phyloP scores from a whole-genome alignment of 768 basidiomycete species.

The Lepiota venenata region DNA sequence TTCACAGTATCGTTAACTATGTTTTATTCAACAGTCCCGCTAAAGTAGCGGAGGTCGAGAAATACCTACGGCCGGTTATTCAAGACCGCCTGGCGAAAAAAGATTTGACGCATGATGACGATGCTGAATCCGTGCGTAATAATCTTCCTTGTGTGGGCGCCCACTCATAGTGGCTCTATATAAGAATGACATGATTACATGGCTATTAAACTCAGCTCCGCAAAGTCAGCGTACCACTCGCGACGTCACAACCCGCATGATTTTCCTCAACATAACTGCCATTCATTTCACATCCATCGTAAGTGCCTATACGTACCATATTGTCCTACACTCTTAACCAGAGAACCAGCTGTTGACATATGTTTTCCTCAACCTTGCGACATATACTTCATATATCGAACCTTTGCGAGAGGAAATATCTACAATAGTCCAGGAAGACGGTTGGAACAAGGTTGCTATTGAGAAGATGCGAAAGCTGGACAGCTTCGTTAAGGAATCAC shows the following conservation, averaged over 20 bases:
- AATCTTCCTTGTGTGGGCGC: neutral
- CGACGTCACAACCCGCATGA: conserved; percentile 25
- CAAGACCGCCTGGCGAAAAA: conserved; percentile 5
- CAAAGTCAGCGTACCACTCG: conserved; percentile 21
- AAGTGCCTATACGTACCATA: conserved; percentile 10
- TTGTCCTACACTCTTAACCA: neutral
- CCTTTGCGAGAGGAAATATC: conserved; percentile 39
- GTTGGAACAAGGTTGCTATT: conserved; percentile 31
- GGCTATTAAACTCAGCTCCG: conserved; percentile 32
- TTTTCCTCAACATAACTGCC: conserved; percentile 34
- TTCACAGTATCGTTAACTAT: neutral
- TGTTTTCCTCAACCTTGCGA: conserved; percentile 33
- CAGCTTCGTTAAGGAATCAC: conserved; percentile 49
- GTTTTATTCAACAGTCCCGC: neutral
- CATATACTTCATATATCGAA: conserved; percentile 28
- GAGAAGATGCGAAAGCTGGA: conserved; percentile 42
- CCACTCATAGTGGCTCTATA: neutral
- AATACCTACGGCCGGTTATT: conserved; percentile 6
- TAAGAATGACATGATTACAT: conserved; percentile 36
- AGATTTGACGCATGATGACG: neutral
- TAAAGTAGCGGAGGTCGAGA: conserved; percentile 2
- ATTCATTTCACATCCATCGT: conserved; percentile 37
- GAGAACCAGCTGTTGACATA: conserved; percentile 29
- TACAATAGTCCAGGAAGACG: conserved; percentile 21
- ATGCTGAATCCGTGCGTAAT: neutral